phyloP scores from a whole-genome alignment of 2,329 filamentous ascomycete species.

The Aspergillus ustus region DNA sequence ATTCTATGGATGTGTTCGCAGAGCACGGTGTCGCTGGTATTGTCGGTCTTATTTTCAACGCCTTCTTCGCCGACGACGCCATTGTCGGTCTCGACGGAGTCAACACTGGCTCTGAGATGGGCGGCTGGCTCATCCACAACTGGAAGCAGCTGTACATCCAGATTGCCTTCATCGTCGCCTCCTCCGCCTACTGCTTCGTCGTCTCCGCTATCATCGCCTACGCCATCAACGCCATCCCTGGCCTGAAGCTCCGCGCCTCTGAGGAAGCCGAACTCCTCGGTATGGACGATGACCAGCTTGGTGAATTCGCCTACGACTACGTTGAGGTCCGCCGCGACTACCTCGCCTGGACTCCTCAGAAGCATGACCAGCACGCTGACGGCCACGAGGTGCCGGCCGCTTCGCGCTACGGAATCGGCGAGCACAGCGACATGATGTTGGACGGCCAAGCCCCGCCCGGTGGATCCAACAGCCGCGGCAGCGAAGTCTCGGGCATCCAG shows the following conservation, averaged over 20 bases:
- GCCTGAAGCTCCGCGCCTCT: slow-evolving; percentile 69
- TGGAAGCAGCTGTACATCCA: slow-evolving; percentile 74
- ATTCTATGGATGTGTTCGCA: slow-evolving; percentile 88
- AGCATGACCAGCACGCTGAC: slow-evolving; percentile 47
- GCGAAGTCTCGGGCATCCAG: slow-evolving; percentile 36
- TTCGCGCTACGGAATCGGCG: slow-evolving; percentile 63
- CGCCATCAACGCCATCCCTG: slow-evolving; percentile 71
- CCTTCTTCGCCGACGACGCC: slow-evolving; percentile 74
- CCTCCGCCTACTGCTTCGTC: slow-evolving; percentile 68
- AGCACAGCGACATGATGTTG: slow-evolving; percentile 65
- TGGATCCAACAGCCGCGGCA: slow-evolving; percentile 35
- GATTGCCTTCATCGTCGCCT: slow-evolving; percentile 68
- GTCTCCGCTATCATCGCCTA: slow-evolving; percentile 72
- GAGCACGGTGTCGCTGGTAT: slow-evolving; percentile 87
- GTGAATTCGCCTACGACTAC: slow-evolving; percentile 58
- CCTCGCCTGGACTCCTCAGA: slow-evolving; percentile 55
- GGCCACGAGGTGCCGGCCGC: slow-evolving; percentile 61
- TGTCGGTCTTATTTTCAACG: slow-evolving; percentile 77
- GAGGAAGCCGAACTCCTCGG: slow-evolving; percentile 72
- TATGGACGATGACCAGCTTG: slow-evolving; percentile 58
- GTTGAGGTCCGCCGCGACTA: slow-evolving; percentile 57
- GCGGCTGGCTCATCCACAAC: slow-evolving; percentile 74
- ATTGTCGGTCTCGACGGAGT: slow-evolving; percentile 75
- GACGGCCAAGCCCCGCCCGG: slow-evolving; percentile 54
- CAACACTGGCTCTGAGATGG: slow-evolving; percentile 52